Base-by-base conservation (phyloP, 1,284 basidiomycete species). In the Mycosarcoma maydis region DNA sequence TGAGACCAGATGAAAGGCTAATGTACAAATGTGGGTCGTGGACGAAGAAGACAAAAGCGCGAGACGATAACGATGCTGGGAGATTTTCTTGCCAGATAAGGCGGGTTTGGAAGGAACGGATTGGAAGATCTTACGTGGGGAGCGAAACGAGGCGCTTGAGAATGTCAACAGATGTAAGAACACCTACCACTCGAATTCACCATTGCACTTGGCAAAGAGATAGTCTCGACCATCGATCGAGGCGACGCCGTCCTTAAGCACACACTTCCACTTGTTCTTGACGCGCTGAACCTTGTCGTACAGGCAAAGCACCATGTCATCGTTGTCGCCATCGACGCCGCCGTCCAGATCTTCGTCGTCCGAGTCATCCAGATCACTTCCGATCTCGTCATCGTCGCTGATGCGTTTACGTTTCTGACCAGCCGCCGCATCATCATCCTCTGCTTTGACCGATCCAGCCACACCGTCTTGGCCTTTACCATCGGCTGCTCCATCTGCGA, bases 231-330 rank as follows among this genome's bases (percentile, higher is more conserved):
- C 94, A 73, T 97, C 95, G 72, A 98, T 88, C 77, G 94, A 92
- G 54, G 98, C 92, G 88, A 98, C 93, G 14, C 96, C 96, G 77
- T 98, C 96, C 84, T 96, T 96, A 62, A 99, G 87, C n/a, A 94
- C 90, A 61, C 94, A 96, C 86, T 98, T 98, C 96, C 96, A 99
- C 85, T 98, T 99, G 86, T 98, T 98, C 85, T 98, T 98, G 26
- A 98, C 94, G 19, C 96, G 88, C 57, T 94, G 92, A 45, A 93
- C 94, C 89, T 98, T 98, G 83, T 99, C 96, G 81, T 98, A 98
- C 11, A 96, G 94, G 82, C 95, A 98, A 76, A 98, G 95, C 32
- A 98, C 92, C 54, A 98, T 94, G 82, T 99, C 94, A 53, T 69
- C 87, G 84, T 62, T 83, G 14, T 84, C 85, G 10, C 83, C 84